Evolutionary conservation across 306 rosid genomes (phyloP), one percentile per base, ranked within the genome.

Genomic region (Canavalia ensiformis): DNA sequence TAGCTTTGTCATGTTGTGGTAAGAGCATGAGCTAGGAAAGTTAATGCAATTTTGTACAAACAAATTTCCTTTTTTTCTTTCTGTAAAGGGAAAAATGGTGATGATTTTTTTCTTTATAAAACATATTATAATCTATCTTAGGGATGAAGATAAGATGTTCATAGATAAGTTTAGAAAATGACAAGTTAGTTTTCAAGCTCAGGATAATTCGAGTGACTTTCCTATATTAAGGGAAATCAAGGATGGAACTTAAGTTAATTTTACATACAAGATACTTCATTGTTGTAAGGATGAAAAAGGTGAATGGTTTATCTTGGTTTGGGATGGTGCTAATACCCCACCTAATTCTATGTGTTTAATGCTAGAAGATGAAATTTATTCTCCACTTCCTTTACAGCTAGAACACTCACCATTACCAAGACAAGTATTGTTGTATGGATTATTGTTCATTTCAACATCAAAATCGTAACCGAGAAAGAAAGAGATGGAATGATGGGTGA

Each of bases 31-130:
- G 5, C 3, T 4, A 79, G 71, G 10, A 92, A 91, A 62, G 35
- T 81, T 44, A 83, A 75, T 84, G 90, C 78, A 55, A 87, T 85
- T 80, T 93, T 78, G 87, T 76, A 84, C 52, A 89, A 90, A 84
- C 66, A 6, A 42, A 52, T 7, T 78, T 95, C 97, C 29, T 65
- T 88, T 44, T 93, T 88, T 89, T 95, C 94, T 34, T 68, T 95
- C 57, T 93, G 88, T 44, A 54, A 76, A 18, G 93, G 97, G 67
- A 73, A 75, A 25, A 85, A 75, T 64, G 80, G 66, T 30, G 52
- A 72, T 18, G 64, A 65, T 63, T 83, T 80, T 74, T 49, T 1
- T 59, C 95, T 97, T 28, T 95, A 90, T 75, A 89, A 93, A 59
- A 62, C 30, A 75, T 87, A 81, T 50, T 74, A 89, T 4, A 76